Percentiles rank a stretch among this genome's conserved stretches.
These are phyloP conservation scores for Ceriops decandra DNA, from an alignment of 345 rosid species.

Conservation along the genomic window DNA sequence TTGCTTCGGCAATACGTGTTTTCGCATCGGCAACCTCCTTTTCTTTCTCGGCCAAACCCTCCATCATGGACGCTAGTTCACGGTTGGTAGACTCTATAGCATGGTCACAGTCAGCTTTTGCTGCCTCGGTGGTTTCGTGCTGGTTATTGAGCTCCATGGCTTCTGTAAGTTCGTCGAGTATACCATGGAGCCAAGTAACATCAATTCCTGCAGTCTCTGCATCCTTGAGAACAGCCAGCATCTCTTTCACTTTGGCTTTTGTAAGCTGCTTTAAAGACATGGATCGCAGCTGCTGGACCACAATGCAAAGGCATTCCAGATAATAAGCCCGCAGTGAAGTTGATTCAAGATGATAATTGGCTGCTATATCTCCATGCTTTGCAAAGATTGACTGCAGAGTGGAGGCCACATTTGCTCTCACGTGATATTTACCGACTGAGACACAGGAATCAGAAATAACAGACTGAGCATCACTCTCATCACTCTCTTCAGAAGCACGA, in stretches of 20 bases:
- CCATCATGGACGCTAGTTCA: conserved; percentile 42
- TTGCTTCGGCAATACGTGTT: conserved; percentile 33
- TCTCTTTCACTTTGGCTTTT: conserved; percentile 57
- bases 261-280: conserved; percentile 51
- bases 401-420: conserved; percentile 48
- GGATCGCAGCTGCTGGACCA: conserved; percentile 69
- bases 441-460: conserved; percentile 66
- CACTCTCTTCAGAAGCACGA: conserved; percentile 36
- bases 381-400: conserved; percentile 52
- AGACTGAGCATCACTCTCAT: conserved; percentile 51
- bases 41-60: conserved; percentile 48
- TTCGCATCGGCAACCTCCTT: conserved; percentile 37
- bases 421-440: conserved; percentile 66
- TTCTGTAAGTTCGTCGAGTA: conserved; percentile 50
- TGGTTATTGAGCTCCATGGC: conserved; percentile 45
- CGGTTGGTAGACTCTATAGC: conserved; percentile 41
- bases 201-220: conserved; percentile 64
- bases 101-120: conserved; percentile 39
- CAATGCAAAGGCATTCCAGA: conserved; percentile 66
- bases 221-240: conserved; percentile 72
- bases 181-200: conserved; percentile 53
- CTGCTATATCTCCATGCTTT: conserved; percentile 80
- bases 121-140: conserved; percentile 38
- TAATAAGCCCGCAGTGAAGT: conserved; percentile 63
- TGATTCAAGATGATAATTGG: conserved; percentile 63